phyloP scores from a whole-genome alignment of 352 stramenopile genomes.

The Phytophthora tubulina region DNA sequence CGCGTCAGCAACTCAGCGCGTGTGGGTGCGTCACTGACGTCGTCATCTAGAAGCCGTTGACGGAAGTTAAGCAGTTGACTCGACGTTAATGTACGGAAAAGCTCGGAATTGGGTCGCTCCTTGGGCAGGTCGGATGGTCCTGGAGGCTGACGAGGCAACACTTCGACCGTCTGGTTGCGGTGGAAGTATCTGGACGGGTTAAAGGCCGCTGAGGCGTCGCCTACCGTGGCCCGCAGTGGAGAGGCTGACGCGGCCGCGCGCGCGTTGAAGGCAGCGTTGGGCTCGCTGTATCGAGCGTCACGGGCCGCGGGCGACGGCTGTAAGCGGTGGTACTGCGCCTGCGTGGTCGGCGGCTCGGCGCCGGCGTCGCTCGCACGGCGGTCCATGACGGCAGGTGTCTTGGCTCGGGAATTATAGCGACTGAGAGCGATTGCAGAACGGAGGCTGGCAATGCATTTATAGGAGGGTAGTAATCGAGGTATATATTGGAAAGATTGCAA shows the following conservation, averaged over 20 bases:
- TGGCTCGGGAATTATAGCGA: conserved; percentile 23
- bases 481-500: conserved; percentile 19
- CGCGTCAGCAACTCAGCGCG: conserved; percentile 28
- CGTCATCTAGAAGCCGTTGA: conserved; percentile 66
- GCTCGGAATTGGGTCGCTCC: conserved; percentile 61
- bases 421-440: conserved; percentile 22
- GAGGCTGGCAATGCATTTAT: conserved; percentile 16
- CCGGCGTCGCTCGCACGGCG: conserved; percentile 23
- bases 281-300: conserved; percentile 17
- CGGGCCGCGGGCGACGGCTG: conserved; percentile 32
- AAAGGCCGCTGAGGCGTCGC: conserved; percentile 9
- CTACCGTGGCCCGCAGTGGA: conserved; percentile 24
- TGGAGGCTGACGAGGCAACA: conserved; percentile 52
- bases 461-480: conserved; percentile 19
- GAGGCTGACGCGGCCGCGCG: conserved; percentile 2
- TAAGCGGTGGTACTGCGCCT: conserved; percentile 42
- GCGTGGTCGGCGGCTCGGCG: conserved; percentile 10
- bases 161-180: conserved; percentile 81
- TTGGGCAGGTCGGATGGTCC: conserved; percentile 44
- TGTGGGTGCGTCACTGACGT: conserved; percentile 37
- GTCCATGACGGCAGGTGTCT: conserved; percentile 28
- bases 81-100: conserved; percentile 82
- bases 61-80: conserved; percentile 67
- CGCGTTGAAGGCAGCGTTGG: conserved; percentile 14
- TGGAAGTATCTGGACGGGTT: conserved; percentile 58